Evolutionary conservation across 2,329 filamentous ascomycete genomes (phyloP).

Genomic region (Xylaria sp.): DNA sequence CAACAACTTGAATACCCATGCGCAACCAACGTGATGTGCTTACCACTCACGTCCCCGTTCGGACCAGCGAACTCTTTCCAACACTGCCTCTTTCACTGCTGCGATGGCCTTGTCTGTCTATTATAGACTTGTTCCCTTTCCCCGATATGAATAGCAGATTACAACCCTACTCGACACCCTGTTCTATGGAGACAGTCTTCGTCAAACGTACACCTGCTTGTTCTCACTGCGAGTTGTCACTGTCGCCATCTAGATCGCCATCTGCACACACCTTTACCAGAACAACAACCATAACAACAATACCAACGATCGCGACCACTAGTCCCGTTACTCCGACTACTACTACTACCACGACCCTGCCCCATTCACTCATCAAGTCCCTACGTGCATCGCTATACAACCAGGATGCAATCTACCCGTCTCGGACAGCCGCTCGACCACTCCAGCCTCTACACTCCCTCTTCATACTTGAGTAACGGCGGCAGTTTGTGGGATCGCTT

Average conservation of each 20-base stretch:
- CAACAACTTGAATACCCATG: constrained; percentile 8
- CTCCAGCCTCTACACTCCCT: constrained; percentile 39
- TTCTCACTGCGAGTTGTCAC: background rate
- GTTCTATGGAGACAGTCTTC: background rate
- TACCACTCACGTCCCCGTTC: constrained; percentile 4
- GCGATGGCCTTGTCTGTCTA: constrained; percentile 39
- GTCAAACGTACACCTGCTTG: background rate
- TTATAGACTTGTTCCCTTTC: constrained; percentile 29
- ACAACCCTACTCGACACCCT: constrained; percentile 1
- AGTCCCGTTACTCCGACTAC: constrained; percentile 26
- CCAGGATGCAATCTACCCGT: constrained; percentile 54
- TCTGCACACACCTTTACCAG: background rate
- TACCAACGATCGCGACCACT: background rate
- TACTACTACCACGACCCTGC: constrained; percentile 7
- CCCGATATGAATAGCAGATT: constrained; percentile 27
- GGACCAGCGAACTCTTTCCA: constrained; percentile 12
- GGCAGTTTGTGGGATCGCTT: constrained; percentile 49
- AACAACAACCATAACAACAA: background rate
- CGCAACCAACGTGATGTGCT: constrained; percentile 29
- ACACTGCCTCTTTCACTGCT: constrained; percentile 30
- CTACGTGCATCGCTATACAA: constrained; percentile 7
- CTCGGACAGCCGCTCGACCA: constrained; percentile 46
- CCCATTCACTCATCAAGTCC: constrained; percentile 7
- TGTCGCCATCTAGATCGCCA: background rate
- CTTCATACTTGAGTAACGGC: constrained; percentile 37